These are phyloP conservation scores for Oxyria digyna DNA, from an alignment of 148 eudicot genomes.

Conservation along the genomic window DNA sequence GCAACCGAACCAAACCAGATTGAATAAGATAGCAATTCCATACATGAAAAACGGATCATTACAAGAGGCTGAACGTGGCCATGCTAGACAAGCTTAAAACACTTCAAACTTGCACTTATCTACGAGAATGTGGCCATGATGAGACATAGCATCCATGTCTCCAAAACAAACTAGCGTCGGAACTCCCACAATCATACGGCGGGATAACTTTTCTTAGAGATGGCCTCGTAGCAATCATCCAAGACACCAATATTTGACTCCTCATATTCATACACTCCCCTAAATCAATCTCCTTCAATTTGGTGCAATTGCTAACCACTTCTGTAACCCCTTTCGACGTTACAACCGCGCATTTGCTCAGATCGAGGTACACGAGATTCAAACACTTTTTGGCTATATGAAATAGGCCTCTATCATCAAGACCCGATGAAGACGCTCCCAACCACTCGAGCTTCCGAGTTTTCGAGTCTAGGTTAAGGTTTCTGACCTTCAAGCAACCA, in stretches of 20 bases:
- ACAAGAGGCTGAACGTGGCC: too few relatives aligned
- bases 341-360: background rate
- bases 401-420: constrained; percentile 1
- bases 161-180: too few relatives aligned
- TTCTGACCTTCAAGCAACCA: too few relatives aligned
- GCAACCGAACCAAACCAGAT: too few relatives aligned
- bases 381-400: background rate
- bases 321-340: background rate
- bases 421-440: constrained; percentile 33
- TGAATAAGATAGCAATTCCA: too few relatives aligned
- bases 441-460: constrained; percentile 30
- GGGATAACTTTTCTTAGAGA: background rate
- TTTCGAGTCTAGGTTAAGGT: too few relatives aligned
- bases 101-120: too few relatives aligned
- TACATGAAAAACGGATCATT: too few relatives aligned
- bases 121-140: too few relatives aligned
- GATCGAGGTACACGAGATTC: background rate
- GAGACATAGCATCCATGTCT: too few relatives aligned
- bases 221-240: background rate
- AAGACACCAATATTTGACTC: background rate
- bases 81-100: too few relatives aligned
- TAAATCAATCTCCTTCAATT: background rate
- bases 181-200: too few relatives aligned
- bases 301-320: background rate
- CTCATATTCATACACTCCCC: background rate